A percentile compares a stretch with the other conserved stretches of the same genome.
Conservation (phyloP, 495 filamentous ascomycete species). For the Xylaria palmicola region DNA sequence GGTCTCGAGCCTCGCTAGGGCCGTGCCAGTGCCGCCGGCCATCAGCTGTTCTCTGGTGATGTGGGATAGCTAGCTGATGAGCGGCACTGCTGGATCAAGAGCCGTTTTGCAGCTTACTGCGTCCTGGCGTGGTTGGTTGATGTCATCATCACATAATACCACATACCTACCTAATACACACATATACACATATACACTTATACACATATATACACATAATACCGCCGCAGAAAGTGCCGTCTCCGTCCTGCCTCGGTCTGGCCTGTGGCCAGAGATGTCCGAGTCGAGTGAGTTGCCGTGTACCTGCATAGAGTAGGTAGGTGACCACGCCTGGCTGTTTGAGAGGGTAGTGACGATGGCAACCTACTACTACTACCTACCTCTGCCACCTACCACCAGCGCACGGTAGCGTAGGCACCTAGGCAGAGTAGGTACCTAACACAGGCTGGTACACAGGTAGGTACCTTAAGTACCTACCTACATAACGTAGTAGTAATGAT, state of each 20-base stretch:
- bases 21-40: too few relatives aligned
- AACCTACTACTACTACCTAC: too few relatives aligned
- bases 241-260: neutral
- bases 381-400: too few relatives aligned
- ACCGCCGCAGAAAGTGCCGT: too few relatives aligned
- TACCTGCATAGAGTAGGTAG: conserved; percentile 10
- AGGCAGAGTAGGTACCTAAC: conserved; percentile 10
- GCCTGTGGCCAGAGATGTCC: neutral
- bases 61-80: neutral
- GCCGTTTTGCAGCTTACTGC: conserved; percentile 12
- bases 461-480: too few relatives aligned
- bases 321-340: neutral
- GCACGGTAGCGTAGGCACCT: too few relatives aligned
- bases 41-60: neutral
- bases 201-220: too few relatives aligned
- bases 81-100: conserved; percentile 9
- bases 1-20: too few relatives aligned
- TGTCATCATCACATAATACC: conserved; percentile 17
- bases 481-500: conserved; percentile 6
- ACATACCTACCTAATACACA: too few relatives aligned
- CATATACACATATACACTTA: too few relatives aligned
- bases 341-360: neutral
- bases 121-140: conserved; percentile 4
- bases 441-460: too few relatives aligned
- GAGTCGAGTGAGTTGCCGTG: neutral